phyloP scores from a whole-genome alignment of 805 yeast species.

The Saccharomycopsis synnaedendra region DNA sequence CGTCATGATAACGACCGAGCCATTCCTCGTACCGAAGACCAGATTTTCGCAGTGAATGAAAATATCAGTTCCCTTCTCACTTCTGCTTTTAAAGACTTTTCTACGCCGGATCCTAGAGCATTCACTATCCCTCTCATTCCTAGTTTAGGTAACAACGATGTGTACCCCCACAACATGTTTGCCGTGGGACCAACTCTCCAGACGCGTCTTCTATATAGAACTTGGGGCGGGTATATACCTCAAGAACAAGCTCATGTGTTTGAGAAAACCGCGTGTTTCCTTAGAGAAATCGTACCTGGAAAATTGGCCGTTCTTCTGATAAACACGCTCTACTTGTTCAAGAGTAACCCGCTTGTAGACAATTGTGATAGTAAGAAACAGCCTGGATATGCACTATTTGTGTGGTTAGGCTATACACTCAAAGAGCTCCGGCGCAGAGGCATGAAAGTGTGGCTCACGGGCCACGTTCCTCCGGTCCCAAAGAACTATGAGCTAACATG shows the following conservation, averaged over 20 bases:
- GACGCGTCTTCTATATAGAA: constrained; percentile 61
- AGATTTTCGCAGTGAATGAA: constrained; percentile 61
- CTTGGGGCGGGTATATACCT: constrained; percentile 70
- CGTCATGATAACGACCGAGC: constrained; percentile 74
- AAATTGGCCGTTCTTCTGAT: constrained; percentile 69
- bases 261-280: constrained; percentile 62
- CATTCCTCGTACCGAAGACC: constrained; percentile 61
- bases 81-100: constrained; percentile 36
- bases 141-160: constrained; percentile 77
- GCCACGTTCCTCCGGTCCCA: constrained; percentile 81
- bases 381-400: constrained; percentile 69
- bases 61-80: constrained; percentile 41
- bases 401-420: constrained; percentile 68
- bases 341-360: constrained; percentile 73
- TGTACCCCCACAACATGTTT: constrained; percentile 78
- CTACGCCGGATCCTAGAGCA: constrained; percentile 30
- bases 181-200: constrained; percentile 85
- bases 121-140: constrained; percentile 48
- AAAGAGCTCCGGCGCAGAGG: constrained; percentile 61
- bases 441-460: constrained; percentile 79
- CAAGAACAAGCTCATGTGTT: constrained; percentile 67
- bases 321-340: constrained; percentile 66
- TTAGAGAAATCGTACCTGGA: constrained; percentile 70
- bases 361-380: constrained; percentile 61
- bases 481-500: constrained; percentile 70